Conservation (phyloP, 1,139 yeast species). For the Barnettozyma hawaiiensis region DNA sequence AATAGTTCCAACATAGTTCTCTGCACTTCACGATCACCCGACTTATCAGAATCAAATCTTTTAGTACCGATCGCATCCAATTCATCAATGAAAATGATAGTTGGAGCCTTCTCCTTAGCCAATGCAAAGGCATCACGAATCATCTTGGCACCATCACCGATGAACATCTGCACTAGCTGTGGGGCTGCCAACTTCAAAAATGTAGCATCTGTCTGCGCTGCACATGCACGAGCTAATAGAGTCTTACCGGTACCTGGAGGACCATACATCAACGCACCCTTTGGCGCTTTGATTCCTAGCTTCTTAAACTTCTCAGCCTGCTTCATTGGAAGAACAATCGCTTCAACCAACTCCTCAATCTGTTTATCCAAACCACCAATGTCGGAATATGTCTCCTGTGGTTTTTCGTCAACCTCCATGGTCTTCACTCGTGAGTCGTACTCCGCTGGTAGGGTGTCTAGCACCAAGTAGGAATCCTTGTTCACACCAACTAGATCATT, state of each 20-base stretch:
- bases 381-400: constrained; percentile 93
- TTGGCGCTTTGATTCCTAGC: constrained; percentile 93
- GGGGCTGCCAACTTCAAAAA: constrained; percentile 96
- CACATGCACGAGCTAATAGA: constrained; percentile 95
- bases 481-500: constrained; percentile 97
- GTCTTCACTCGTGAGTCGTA: constrained; percentile 97
- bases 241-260: constrained; percentile 99
- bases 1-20: constrained; percentile 97
- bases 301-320: constrained; percentile 94
- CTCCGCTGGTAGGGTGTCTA: constrained; percentile 94
- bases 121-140: constrained; percentile 98
- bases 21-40: constrained; percentile 98
- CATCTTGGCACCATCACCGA: constrained; percentile 98
- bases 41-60: constrained; percentile 94
- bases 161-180: constrained; percentile 97
- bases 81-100: constrained; percentile 95
- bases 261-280: constrained; percentile 98
- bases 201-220: constrained; percentile 98
- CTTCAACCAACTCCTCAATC: constrained; percentile 95
- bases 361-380: constrained; percentile 98
- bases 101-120: constrained; percentile 97
- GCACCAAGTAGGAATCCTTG: constrained; percentile 88
- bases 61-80: constrained; percentile 98
- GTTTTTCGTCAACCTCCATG: constrained; percentile 98
- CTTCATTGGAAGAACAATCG: constrained; percentile 97